Conservation (phyloP, 2,329 filamentous ascomycete genomes). For the Stachybotrys elegans region DNA sequence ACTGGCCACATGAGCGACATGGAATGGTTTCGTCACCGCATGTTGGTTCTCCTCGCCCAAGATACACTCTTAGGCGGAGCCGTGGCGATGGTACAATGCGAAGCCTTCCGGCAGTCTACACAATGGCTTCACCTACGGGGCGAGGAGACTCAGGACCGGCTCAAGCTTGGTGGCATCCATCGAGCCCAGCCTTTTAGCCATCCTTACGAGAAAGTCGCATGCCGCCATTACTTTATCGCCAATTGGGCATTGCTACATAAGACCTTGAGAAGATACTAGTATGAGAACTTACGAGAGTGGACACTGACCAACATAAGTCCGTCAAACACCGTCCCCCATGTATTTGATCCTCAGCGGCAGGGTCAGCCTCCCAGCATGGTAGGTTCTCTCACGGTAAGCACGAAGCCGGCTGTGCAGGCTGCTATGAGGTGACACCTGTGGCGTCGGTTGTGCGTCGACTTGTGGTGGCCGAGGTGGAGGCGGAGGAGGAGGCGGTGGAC, state of each 20-base stretch:
- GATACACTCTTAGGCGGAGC: slow-evolving; percentile 25
- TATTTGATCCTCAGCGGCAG: too few species aligned
- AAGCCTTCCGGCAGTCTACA: slow-evolving; percentile 22
- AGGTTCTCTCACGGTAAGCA: too few species aligned
- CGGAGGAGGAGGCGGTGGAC: too few species aligned
- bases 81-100: slow-evolving; percentile 27
- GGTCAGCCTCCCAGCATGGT: too few species aligned
- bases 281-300: too few species aligned
- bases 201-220: slow-evolving; percentile 26
- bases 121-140: slow-evolving; percentile 24
- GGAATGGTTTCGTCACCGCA: slow-evolving; percentile 30
- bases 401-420: too few species aligned
- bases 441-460: too few species aligned
- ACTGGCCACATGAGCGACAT: slow-evolving; percentile 12
- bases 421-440: too few species aligned
- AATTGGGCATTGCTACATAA: slow-evolving; percentile 18
- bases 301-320: too few species aligned
- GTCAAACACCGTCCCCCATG: too few species aligned
- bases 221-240: slow-evolving; percentile 22
- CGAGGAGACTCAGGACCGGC: slow-evolving; percentile 19
- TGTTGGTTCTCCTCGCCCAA: slow-evolving; percentile 26
- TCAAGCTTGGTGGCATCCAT: slow-evolving; percentile 36
- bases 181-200: slow-evolving; percentile 36
- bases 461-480: too few species aligned
- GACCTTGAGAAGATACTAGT: too few species aligned